Conservation (phyloP, 805 yeast genomes). For the Saturnispora halmiae region DNA sequence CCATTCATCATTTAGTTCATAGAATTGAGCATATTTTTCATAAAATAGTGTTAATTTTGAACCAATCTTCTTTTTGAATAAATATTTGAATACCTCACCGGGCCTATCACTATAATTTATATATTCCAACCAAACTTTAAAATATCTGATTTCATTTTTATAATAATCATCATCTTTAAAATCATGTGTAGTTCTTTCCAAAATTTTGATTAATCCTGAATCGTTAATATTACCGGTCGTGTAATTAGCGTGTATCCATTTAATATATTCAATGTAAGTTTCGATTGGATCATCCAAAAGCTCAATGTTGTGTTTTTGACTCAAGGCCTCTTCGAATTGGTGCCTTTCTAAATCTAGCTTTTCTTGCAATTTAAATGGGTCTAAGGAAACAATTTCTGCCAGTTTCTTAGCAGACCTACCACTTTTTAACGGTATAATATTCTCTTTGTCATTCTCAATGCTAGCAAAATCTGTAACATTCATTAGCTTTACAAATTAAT, state of each 20-base stretch:
- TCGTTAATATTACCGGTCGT: slow-evolving; percentile 55
- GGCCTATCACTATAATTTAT: slow-evolving; percentile 61
- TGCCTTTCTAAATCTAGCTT: slow-evolving; percentile 29
- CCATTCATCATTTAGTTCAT: slow-evolving; percentile 42
- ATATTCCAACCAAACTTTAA: slow-evolving; percentile 75
- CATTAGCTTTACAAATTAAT: not conserved
- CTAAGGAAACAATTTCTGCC: slow-evolving; percentile 33
- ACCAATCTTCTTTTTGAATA: slow-evolving; percentile 69
- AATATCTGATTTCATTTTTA: slow-evolving; percentile 73
- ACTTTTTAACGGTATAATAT: slow-evolving; percentile 52
- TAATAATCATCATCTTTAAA: slow-evolving; percentile 60
- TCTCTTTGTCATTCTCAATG: slow-evolving; percentile 65
- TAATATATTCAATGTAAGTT: slow-evolving; percentile 59
- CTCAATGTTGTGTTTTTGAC: slow-evolving; percentile 31
- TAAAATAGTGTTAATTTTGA: slow-evolving; percentile 56
- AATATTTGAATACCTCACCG: slow-evolving; percentile 57
- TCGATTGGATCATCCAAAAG: slow-evolving; percentile 81
- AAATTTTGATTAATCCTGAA: slow-evolving; percentile 53
- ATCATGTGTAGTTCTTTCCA: slow-evolving; percentile 64
- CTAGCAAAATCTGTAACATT: slow-evolving; percentile 20
- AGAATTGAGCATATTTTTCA: slow-evolving; percentile 63
- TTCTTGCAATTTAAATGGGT: slow-evolving; percentile 14
- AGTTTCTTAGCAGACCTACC: slow-evolving; percentile 64
- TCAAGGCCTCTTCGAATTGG: slow-evolving; percentile 42
- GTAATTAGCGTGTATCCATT: slow-evolving; percentile 57